Evolutionary conservation across 768 basidiomycete species (phyloP), one percentile per base, ranked within the genome.

Genomic region (Tricholoma saponaceum): DNA sequence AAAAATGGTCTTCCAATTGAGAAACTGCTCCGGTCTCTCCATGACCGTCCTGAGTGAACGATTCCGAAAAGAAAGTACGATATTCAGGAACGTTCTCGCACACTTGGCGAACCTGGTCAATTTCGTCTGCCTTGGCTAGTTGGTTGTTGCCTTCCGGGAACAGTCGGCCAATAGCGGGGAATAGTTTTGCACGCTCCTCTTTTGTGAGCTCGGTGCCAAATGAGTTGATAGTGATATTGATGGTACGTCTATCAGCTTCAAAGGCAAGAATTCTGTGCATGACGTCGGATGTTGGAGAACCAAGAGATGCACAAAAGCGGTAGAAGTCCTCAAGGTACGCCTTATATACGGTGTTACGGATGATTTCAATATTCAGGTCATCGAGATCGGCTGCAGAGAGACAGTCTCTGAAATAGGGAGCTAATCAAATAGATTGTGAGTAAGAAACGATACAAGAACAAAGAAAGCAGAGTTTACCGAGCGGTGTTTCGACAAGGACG

Each of bases 161-260:
- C 51, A 99, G 82, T 55, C 90, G 84, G 16, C 97, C 97, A 59
- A 98, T 91, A 14, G 89, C 80, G 5, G 97, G 97, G 82, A 96
- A 98, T 37, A 99, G 84, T 66, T 87, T 87, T 13, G 95, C 93
- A 33, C 97, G 90, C 64, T 92, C 89, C 68, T 99, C 97, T 72
- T 99, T 99, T 39, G 89, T 80, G 58, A 99, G 83, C 66, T 94
- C 93, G 4, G 97, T 98, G 58, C 89, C 89, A 75, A 98, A 96
- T 12, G 97, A 98, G 79, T 99, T 99, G 79, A 99, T 92, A 32
- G 97, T 97, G 73, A 99, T 98, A 78, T 98, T 99, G 71, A 98
- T 89, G 1, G 95, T 89, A 52, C 97, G 87, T 33, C 97, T 83
- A 75, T 99, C 97, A 25, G 96, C 97, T 77, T 99, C 97, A 67